These are phyloP conservation scores for Mortierella sp. DNA, from an alignment of 371 early-diverging fungal species.

Conservation along the genomic window DNA sequence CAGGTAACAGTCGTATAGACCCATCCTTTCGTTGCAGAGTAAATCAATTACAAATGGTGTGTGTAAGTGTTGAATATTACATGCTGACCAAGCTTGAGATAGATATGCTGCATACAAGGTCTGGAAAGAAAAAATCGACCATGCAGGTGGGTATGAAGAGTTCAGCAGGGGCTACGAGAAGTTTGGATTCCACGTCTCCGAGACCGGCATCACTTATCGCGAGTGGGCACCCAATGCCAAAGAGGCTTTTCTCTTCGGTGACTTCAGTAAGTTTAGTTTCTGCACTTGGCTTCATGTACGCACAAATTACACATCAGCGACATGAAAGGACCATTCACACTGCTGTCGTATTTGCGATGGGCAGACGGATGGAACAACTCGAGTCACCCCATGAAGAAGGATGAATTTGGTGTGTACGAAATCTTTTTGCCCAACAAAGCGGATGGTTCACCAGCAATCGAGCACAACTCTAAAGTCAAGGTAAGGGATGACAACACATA, in stretches of 20 bases:
- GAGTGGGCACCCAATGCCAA: slow-evolving; percentile 95
- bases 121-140: slow-evolving; percentile 75
- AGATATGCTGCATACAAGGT: slow-evolving; percentile 67
- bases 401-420: slow-evolving; percentile 86
- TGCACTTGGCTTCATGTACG: not conserved
- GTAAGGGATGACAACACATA: slow-evolving; percentile 54
- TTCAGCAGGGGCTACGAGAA: slow-evolving; percentile 84
- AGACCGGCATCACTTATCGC: slow-evolving; percentile 80
- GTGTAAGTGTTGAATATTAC: too few species aligned
- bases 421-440: slow-evolving; percentile 70
- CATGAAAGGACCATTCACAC: not conserved
- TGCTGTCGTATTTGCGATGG: not conserved
- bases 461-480: slow-evolving; percentile 91
- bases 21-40: too few species aligned
- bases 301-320: too few species aligned
- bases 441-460: slow-evolving; percentile 76
- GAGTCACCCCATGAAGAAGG: slow-evolving; percentile 83
- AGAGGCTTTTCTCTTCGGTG: slow-evolving; percentile 88
- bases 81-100: not conserved
- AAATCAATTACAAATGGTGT: too few species aligned
- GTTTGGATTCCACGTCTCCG: slow-evolving; percentile 78
- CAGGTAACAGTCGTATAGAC: slow-evolving; percentile 59
- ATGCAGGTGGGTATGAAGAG: slow-evolving; percentile 82
- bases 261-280: slow-evolving; percentile 83
- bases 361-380: slow-evolving; percentile 62